Conservation (phyloP, 2,329 filamentous ascomycete species). For the Fusarium sp. region DNA sequence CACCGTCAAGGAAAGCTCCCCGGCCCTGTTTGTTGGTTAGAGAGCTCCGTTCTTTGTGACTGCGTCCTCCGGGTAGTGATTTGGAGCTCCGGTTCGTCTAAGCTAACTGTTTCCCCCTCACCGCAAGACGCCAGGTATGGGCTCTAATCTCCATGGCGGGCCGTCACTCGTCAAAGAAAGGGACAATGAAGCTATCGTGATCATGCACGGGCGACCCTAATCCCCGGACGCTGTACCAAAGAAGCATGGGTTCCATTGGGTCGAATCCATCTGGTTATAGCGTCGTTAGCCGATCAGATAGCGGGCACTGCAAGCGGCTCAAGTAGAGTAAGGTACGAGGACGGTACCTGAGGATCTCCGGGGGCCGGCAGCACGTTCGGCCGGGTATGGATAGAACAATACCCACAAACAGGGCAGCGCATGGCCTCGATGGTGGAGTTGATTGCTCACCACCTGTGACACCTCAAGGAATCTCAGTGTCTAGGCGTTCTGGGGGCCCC, state of each 20-base stretch:
- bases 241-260: constrained; percentile 10
- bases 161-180: constrained; percentile 24
- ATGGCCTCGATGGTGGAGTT: constrained; percentile 20
- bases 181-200: constrained; percentile 42
- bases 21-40: neutral
- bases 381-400: constrained; percentile 23
- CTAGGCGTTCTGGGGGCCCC: constrained; percentile 36
- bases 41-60: constrained; percentile 5
- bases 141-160: constrained; percentile 21
- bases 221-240: constrained; percentile 24
- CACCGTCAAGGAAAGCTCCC: neutral
- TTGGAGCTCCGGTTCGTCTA: constrained; percentile 24
- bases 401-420: constrained; percentile 27
- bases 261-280: constrained; percentile 12
- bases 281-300: constrained; percentile 4
- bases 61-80: constrained; percentile 15
- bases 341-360: constrained; percentile 26
- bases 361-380: constrained; percentile 32
- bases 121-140: constrained; percentile 35
- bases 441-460: constrained; percentile 16
- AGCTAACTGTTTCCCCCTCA: constrained; percentile 21
- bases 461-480: constrained; percentile 19
- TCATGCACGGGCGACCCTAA: constrained; percentile 41
- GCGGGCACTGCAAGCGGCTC: neutral
- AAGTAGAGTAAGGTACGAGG: constrained; percentile 14